Evolutionary conservation across 108 stramenopile species (phyloP).

Genomic region (Pelagomonas calceolata): DNA sequence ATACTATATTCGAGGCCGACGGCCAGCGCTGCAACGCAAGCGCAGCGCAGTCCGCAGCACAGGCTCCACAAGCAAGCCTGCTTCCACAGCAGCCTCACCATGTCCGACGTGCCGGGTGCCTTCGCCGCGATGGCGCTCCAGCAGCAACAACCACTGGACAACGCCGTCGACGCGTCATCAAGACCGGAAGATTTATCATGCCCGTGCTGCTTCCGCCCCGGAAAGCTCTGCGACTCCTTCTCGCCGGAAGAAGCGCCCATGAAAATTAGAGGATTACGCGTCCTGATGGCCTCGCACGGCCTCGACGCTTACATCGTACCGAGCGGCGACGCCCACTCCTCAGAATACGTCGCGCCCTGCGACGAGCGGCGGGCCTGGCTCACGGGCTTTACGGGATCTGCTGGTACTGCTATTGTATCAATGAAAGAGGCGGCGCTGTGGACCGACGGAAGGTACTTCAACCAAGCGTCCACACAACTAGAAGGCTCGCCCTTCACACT

Average conservation of each 20-base stretch:
- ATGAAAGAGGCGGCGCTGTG: slow-evolving; percentile 36
- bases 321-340: slow-evolving; percentile 34
- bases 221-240: background rate
- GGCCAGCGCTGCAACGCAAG: no score
- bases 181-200: background rate
- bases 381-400: slow-evolving; percentile 46
- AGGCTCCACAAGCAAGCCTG: no score
- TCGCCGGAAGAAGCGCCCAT: background rate
- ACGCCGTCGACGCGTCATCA: no score
- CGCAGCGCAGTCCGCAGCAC: no score
- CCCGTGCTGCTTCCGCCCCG: background rate
- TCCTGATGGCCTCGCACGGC: slow-evolving; percentile 7
- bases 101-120: no score
- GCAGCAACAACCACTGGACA: no score
- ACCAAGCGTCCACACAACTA: slow-evolving; percentile 47
- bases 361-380: slow-evolving; percentile 38
- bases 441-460: slow-evolving; percentile 54
- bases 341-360: slow-evolving; percentile 43
- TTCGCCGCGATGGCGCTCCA: no score
- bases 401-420: slow-evolving; percentile 50
- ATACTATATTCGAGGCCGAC: no score
- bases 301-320: slow-evolving; percentile 35
- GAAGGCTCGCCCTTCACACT: slow-evolving; percentile 32
- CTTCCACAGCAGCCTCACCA: no score
- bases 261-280: background rate